Conservation (phyloP, 331 rosid genomes). For the Rosa hybrid region DNA sequence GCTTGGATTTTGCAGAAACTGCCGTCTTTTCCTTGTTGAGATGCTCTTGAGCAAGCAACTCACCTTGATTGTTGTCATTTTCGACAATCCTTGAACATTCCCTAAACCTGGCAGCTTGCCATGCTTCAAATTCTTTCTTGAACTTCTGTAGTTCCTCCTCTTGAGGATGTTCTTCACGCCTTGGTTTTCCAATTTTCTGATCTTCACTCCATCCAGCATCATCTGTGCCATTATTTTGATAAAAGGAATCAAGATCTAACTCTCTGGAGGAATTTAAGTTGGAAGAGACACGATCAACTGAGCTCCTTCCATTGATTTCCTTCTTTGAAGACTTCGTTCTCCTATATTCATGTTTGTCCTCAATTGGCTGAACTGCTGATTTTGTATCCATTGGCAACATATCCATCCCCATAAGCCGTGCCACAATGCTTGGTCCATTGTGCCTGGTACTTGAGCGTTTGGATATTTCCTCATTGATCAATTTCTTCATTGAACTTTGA, state of each 20-base stretch:
- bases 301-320: constrained; percentile 49
- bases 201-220: constrained; percentile 52
- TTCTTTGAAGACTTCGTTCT: constrained; percentile 55
- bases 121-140: constrained; percentile 94
- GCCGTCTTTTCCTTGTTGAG: constrained; percentile 47
- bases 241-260: constrained; percentile 44
- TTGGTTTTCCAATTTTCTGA: constrained; percentile 50
- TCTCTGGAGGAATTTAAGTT: constrained; percentile 53
- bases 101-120: constrained; percentile 77
- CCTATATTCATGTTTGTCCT: constrained; percentile 38
- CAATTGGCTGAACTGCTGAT: constrained; percentile 48
- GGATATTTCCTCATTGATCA: constrained; percentile 80
- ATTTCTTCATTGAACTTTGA: constrained; percentile 78
- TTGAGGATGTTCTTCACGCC: constrained; percentile 90
- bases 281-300: constrained; percentile 46
- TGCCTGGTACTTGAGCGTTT: constrained; percentile 52
- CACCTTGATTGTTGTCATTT: constrained; percentile 38
- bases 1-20: constrained; percentile 36
- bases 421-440: constrained; percentile 86
- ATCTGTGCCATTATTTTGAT: constrained; percentile 35
- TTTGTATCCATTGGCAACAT: constrained; percentile 55
- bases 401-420: constrained; percentile 97
- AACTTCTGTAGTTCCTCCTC: constrained; percentile 93
- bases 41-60: constrained; percentile 49
- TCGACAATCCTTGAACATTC: constrained; percentile 78